Evolutionary conservation across 208 protist genomes (phyloP), one percentile per base, ranked within the genome.

Genomic region (Polymyxa betae): DNA sequence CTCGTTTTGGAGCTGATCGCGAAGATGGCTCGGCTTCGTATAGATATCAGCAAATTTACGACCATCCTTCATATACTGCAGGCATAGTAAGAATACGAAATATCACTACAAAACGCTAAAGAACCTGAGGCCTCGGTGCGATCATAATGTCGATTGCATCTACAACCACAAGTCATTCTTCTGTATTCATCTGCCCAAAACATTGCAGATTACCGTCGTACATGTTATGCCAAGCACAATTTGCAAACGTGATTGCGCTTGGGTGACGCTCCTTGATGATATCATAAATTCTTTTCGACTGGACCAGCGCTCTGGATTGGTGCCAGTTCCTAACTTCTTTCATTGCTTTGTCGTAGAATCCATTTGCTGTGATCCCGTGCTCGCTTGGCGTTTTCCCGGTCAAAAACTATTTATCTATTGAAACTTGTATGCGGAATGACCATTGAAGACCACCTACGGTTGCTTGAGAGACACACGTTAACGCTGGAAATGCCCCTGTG

Each of bases 301-400:
- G 72, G 10, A 82, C 72, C 72, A 82, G n/a, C 72, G 72, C 5
- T 5, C 72, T 5, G 72, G 16, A 38, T n/a, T 82, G 72, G 35
- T 82, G 72, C 72, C 72, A 82, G n/a, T 82, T 82, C n/a, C 72
- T 5, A 82, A 82, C 72, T 43, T 82, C 72, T n/a, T 82, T 82
- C 72, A 35, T 35, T 5, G 40, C 5, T 35, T 35, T 35, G 35
- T 82, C 72, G 72, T 82, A 82, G 72, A 82, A 82, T n/a, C 72
- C 72, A n/a, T 82, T 82, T 5, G 72, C 72, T 20, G 16, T 40
- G n/a, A 82, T 82, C 72, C 35, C n/a, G 35, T 82, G 72, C n/a
- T 82, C 72, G 35, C 16, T 20, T 45, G 72, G 72, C 35, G 72
- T 5, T n/a, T 35, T 43, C 16, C 72, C 72, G 5, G 72, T 82